Evolutionary conservation across 1,139 yeast genomes (phyloP), one percentile per base, ranked within the genome.

Genomic region (Groenewaldozyma sp.): DNA sequence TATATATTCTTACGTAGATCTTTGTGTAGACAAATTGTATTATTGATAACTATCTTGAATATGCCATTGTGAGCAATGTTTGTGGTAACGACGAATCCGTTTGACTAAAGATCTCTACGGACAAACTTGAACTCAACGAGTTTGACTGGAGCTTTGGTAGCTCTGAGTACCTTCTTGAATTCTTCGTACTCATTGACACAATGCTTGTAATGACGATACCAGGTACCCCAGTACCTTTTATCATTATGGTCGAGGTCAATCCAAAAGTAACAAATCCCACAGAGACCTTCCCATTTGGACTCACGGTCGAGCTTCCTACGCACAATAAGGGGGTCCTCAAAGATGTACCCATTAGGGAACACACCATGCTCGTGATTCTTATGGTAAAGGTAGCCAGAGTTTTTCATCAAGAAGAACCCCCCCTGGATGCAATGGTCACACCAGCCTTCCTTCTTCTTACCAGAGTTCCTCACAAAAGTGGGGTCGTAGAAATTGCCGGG

Each of bases 241-340:
- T 49, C 54, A 13, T 48, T 50, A 31, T 54, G 57, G 34, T 54
- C 58, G 27, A 54, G 37, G 28, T 54, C 58, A 17, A 54, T 47
- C 58, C 58, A 54, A 36, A 53, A 52, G 38, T 53, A 54, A 37
- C 58, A 54, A 21, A 54, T 54, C 1, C 58, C 58, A 37, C 58
- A 54, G 3, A 54, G 46, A 1, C 58, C 58, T 41, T 54, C 57
- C 57, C 57, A 53, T 28, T 53, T 45, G 28, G 51, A 45, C 28
- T 52, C 56, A 3, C 56, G 46, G 20, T 46, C 52, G 7, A 49
- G 36, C 39, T 52, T 51, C 17, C 56, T 44, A 17, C 55, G 45
- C 24, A 54, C 50, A 16, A 53, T 50, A 16, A 54, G 39, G 7
- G 58, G 58, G 34, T 54, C 58, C 35, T 54, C 58, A 41, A 54